Evolutionary conservation across 2,329 filamentous ascomycete species (phyloP).

Genomic region (Cryoendolithus antarcticus): DNA sequence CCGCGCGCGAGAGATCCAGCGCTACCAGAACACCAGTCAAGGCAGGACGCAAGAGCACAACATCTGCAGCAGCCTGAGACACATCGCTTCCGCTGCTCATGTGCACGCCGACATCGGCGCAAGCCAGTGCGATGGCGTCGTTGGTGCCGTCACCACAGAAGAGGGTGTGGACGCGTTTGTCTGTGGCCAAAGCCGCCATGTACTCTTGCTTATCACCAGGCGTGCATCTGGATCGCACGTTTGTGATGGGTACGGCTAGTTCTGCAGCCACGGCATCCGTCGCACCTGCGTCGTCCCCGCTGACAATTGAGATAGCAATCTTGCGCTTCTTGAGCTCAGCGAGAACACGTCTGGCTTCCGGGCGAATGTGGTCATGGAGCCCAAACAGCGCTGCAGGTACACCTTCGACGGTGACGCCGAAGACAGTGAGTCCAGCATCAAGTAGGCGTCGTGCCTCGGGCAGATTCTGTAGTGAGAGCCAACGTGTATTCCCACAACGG

Average conservation of each 20-base stretch:
- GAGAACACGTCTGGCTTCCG: slow-evolving; percentile 39
- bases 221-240: slow-evolving; percentile 35
- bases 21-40: slow-evolving; percentile 46
- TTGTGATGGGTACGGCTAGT: slow-evolving; percentile 26
- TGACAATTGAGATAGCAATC: slow-evolving; percentile 42
- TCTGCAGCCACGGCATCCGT: slow-evolving; percentile 36
- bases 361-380: not conserved
- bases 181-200: slow-evolving; percentile 23
- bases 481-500: too few species aligned
- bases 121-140: slow-evolving; percentile 59
- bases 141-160: slow-evolving; percentile 72
- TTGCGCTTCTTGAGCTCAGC: slow-evolving; percentile 35
- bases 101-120: slow-evolving; percentile 59
- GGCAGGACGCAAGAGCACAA: slow-evolving; percentile 45
- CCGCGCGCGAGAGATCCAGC: slow-evolving; percentile 39
- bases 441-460: too few species aligned
- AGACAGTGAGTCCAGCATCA: too few species aligned
- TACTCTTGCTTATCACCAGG: slow-evolving; percentile 45
- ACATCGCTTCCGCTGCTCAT: slow-evolving; percentile 53
- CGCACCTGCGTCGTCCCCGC: slow-evolving; percentile 41
- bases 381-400: not conserved
- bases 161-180: slow-evolving; percentile 35
- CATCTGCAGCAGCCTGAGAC: slow-evolving; percentile 53
- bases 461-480: too few species aligned
- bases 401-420: too few species aligned